Evolutionary conservation across 2,329 filamentous ascomycete species (phyloP), one percentile per base, ranked within the genome.

Genomic region (Dothideomycetidae sp.): DNA sequence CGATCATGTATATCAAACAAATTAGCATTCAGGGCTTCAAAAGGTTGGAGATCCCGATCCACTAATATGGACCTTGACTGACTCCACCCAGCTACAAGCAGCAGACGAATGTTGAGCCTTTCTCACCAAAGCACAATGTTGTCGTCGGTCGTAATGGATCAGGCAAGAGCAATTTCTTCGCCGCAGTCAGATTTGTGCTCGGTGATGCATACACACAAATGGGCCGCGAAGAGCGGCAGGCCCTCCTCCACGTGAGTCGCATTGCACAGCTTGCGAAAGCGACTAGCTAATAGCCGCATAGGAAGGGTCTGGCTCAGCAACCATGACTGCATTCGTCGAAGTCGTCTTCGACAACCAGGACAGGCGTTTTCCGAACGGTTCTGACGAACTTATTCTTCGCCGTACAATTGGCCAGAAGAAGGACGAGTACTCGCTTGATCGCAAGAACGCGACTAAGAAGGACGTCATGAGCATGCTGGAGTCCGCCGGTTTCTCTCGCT

Each of bases 1-100:
- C 21, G 21, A 26, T 26, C 21, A 93, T 94, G 86, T 90, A 92
- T 68, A 94, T 98, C 72, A 98, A 98, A 63, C 90, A 98, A 67
- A 94, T 96, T 60, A 96, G 94, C 61, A 96, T 98, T 57, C 90
- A 98, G 62, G 90, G 90, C 75, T 98, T 98, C 67, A 98, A 98
- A 66, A 94, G 85, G 85, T 92, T 61, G 49, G 62, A 40, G n/a
- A 14, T 30, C n/a, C 14, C n/a, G n/a, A 9, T 30, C 26, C 28
- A 14, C 3, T 7, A 28, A 17, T n/a, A 7, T 31, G 10, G 5
- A 16, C 5, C n/a, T 26, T 15, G 40, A 29, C 33, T 42, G 29
- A 43, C 53, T 14, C 31, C 31, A 39, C 45, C 31, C 52, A 93
- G 86, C 71, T 98, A 98, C 75, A 98, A 98, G 70, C 88, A 98